Evolutionary conservation across 2,329 filamentous ascomycete genomes (phyloP), one percentile per base, ranked within the genome.

Genomic region (Rhytidhysteron rufulum): DNA sequence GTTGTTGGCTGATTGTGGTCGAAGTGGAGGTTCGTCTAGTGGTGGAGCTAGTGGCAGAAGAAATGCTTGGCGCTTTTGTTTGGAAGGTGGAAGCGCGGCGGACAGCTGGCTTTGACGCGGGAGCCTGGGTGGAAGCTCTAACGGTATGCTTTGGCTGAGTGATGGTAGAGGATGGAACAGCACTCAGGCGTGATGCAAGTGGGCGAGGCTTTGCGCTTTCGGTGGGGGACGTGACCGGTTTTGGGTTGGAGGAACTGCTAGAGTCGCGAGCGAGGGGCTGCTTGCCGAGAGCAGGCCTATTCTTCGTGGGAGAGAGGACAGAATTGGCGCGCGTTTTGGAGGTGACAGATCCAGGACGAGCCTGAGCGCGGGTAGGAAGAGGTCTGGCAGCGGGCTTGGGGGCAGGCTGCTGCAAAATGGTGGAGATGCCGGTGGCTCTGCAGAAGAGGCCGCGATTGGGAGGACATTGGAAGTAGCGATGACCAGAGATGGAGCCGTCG

Each of bases 401-500:
- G 48, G 67, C 66, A 46, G 63, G 59, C 43, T 68, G 63, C 50
- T 47, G 69, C 35, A 57, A 74, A 21, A 62, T 54, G n/a, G n/a
- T n/a, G n/a, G n/a, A 77, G 36, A 93, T 73, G 42, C 83, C 83
- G 39, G 78, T 70, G 21, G 88, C 83, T 47, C 87, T 80, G 40
- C 96, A 79, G 57, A 98, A 97, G 80, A 98, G 93, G 74, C 88
- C 80, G 78, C 83, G 66, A 61, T 77, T 68, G 32, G 72, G 68
- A 35, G 74, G 63, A 53, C 91, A 97, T 36, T 90, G 81, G 55
- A 95, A 97, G 63, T 97, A 97, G 16, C 88, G 76, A 60, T 88
- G 79, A 46, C 88, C 90, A 64, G 91, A 80, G 34, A 97, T 88
- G 40, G 86, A 85, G 49, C 91, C 91, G 74, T 97, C 88, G 56